Evolutionary conservation across 208 protist species (phyloP).

Genomic region (Leptomonas pyrrhocoris): DNA sequence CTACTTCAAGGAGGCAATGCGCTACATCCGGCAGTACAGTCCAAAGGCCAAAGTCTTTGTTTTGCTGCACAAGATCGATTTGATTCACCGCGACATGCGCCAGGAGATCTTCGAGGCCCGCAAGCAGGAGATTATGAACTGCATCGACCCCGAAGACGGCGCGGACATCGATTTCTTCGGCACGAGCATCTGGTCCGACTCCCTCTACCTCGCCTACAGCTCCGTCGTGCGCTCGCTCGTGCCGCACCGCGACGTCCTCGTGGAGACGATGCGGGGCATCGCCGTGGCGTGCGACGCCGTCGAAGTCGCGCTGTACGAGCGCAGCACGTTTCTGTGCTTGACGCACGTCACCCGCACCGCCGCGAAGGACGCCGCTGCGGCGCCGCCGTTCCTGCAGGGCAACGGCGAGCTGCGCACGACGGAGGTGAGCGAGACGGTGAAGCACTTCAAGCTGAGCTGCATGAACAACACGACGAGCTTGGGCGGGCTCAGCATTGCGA

Average conservation of each 20-base stretch:
- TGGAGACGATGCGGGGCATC: conserved; percentile 92
- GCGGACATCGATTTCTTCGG: conserved; percentile 94
- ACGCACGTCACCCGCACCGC: conserved; percentile 85
- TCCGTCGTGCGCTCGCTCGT: conserved; percentile 97
- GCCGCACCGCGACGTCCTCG: conserved; percentile 94
- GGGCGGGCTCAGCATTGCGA: conserved; percentile 76
- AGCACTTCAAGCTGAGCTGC: conserved; percentile 92
- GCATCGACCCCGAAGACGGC: conserved; percentile 50
- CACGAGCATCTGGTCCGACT: conserved; percentile 99
- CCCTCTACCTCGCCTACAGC: conserved; percentile 96
- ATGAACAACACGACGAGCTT: conserved; percentile 90
- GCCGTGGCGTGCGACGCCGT: conserved; percentile 95
- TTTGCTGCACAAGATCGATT: conserved; percentile 99
- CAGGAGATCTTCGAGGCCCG: conserved; percentile 71
- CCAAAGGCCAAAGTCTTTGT: conserved; percentile 98
- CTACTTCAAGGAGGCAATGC: conserved; percentile 96
- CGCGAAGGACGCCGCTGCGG: conserved; percentile 17
- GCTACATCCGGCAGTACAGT: conserved; percentile 96
- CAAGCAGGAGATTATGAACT: conserved; percentile 74
- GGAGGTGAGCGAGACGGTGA: conserved; percentile 89
- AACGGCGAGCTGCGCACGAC: conserved; percentile 74
- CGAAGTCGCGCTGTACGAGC: conserved; percentile 98
- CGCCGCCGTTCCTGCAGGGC: conserved; percentile 18
- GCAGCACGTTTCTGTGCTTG: conserved; percentile 97
- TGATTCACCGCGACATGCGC: conserved; percentile 80